A percentile compares a stretch with the other conserved stretches of the same genome.
Evolutionary conservation across 164 flowering plant genomes (phyloP).

Genomic region (Tetracentron sinense): DNA sequence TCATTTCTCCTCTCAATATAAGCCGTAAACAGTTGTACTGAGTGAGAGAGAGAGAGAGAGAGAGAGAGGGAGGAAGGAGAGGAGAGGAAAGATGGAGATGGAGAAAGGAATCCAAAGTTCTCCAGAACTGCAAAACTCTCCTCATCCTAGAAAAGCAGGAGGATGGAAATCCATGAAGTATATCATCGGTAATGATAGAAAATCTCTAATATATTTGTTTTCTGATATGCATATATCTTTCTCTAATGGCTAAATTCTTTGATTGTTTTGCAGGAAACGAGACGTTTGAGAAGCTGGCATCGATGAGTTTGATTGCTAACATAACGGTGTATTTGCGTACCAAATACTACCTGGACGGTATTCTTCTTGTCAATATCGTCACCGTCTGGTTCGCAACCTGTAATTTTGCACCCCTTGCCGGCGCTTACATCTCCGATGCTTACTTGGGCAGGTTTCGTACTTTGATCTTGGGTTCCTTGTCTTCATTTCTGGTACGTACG

Average conservation of each 20-base stretch:
- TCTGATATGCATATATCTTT: not conserved
- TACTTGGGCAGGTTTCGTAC: constrained; percentile 45
- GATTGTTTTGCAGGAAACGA: constrained; percentile 28
- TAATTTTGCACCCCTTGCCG: constrained; percentile 35
- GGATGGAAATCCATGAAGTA: constrained; percentile 48
- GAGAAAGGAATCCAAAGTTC: too few relatives aligned
- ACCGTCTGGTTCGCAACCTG: constrained; percentile 39
- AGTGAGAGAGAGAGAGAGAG: too few relatives aligned
- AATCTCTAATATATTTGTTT: not conserved
- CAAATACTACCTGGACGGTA: constrained; percentile 31
- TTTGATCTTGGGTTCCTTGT: constrained; percentile 39
- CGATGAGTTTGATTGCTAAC: constrained; percentile 43
- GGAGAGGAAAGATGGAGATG: too few relatives aligned
- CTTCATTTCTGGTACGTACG: constrained; percentile 38
- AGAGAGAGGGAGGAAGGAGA: too few relatives aligned
- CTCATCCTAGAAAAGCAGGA: constrained; percentile 17
- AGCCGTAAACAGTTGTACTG: too few relatives aligned
- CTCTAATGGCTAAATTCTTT: not conserved
- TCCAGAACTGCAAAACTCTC: not conserved
- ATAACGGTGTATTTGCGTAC: constrained; percentile 33
- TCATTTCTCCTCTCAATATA: too few relatives aligned
- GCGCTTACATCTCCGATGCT: constrained; percentile 52
- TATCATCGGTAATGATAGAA: constrained; percentile 35
- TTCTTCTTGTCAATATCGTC: constrained; percentile 29
- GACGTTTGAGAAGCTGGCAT: constrained; percentile 49